Evolutionary conservation across 192 early-diverging fungal genomes (phyloP), one percentile per base, ranked within the genome.

Genomic region (Obelidium mucronatum): DNA sequence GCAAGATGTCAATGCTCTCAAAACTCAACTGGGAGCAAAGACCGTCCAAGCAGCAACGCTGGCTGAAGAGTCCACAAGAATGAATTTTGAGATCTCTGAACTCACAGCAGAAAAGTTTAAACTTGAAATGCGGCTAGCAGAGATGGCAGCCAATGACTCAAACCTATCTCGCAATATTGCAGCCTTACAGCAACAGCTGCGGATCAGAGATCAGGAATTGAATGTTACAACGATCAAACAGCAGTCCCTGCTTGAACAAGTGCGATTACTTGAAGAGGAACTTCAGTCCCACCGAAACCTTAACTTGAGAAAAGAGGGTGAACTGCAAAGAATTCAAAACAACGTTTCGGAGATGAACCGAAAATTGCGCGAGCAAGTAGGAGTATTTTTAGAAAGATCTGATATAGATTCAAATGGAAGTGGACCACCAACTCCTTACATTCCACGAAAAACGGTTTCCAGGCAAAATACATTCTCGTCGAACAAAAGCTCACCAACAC

Each of bases 141-240:
- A 88, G 36, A 31, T 85, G 37, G 5, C 60, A 36, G 78, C 79
- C 37, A 19, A 28, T n/a, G 84, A 85, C 34, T 58, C 80, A 0
- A 58, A 53, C 8, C 52, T 67, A 15, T 40, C 75, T 24, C 73
- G 84, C 42, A 80, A 82, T 56, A 60, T 84, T n/a, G 33, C 75
- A n/a, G 39, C 56, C 48, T 72, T 85, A 40, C 79, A 82, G 40
- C 62, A 76, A 19, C 67, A 81, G 26, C 48, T 88, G 22, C 54
- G 73, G 3, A 74, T 80, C 36, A 80, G 82, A 66, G 82, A 82
- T 6, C 84, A 84, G 44, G 86, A 88, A 37, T 42, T 78, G 30
- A 36, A 30, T 28, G 60, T 80, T 2, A 42, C 80, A 59, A 34
- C 28, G 5, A 65, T 80, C 15, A 81, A 84, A 65, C 78, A 84